Conservation (phyloP, 1,139 yeast genomes). For the Nakaseomyces glabratus region DNA sequence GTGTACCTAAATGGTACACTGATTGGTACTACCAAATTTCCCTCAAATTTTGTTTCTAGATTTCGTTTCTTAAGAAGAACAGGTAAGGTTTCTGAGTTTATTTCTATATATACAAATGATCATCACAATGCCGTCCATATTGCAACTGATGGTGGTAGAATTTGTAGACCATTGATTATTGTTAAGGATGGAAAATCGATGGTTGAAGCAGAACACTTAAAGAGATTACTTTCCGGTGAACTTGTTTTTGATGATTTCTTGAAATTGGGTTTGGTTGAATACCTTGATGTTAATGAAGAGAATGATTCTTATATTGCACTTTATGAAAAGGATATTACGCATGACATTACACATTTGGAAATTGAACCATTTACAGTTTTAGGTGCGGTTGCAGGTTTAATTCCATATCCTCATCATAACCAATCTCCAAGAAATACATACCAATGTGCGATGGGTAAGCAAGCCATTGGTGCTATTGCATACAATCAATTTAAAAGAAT, state of each 20-base stretch:
- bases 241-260: constrained; percentile 87
- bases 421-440: constrained; percentile 99
- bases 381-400: constrained; percentile 97
- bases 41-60: constrained; percentile 65
- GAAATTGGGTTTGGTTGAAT: constrained; percentile 80
- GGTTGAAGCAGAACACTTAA: constrained; percentile 64
- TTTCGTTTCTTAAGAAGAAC: constrained; percentile 77
- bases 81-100: constrained; percentile 81
- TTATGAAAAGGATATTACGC: constrained; percentile 57
- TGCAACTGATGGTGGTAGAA: constrained; percentile 98
- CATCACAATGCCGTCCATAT: constrained; percentile 92
- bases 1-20: constrained; percentile 90
- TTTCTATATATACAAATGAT: constrained; percentile 79
- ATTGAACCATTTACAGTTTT: constrained; percentile 93
- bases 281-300: constrained; percentile 95
- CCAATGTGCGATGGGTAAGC: constrained; percentile 99
- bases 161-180: constrained; percentile 92
- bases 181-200: constrained; percentile 62
- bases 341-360: constrained; percentile 76
- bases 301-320: constrained; percentile 90
- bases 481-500: constrained; percentile 93
- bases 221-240: constrained; percentile 52
- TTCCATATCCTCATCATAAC: constrained; percentile 99
- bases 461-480: constrained; percentile 98
- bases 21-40: constrained; percentile 81